Conservation (phyloP, 2,329 filamentous ascomycete genomes). For the Cryphonectria naterciae region DNA sequence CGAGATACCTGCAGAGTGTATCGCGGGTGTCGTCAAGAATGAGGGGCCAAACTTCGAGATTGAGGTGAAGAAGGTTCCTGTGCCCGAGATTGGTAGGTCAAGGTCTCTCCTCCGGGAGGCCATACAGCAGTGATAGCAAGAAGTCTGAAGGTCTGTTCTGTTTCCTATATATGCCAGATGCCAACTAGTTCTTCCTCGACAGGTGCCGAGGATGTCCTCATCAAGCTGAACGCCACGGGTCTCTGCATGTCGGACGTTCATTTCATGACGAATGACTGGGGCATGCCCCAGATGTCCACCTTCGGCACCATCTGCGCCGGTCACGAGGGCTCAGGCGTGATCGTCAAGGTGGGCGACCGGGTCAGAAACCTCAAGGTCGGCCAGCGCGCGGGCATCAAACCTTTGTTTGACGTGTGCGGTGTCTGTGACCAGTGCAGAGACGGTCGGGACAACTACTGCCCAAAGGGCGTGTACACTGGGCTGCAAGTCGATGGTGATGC, state of each 20-base stretch:
- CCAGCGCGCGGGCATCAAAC: slow-evolving; percentile 46
- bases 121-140: background rate
- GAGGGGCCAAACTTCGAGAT: slow-evolving; percentile 18
- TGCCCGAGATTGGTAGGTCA: slow-evolving; percentile 19
- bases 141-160: background rate
- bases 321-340: slow-evolving; percentile 45
- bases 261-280: slow-evolving; percentile 31
- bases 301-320: slow-evolving; percentile 34
- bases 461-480: slow-evolving; percentile 27
- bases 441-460: slow-evolving; percentile 42
- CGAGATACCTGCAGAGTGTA: slow-evolving; percentile 14
- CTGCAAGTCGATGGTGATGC: slow-evolving; percentile 24
- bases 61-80: slow-evolving; percentile 20
- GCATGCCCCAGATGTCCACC: slow-evolving; percentile 25
- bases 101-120: background rate
- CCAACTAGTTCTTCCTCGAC: slow-evolving; percentile 5
- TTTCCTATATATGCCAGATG: background rate
- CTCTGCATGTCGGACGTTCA: slow-evolving; percentile 32
- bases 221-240: slow-evolving; percentile 30
- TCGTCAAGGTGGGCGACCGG: slow-evolving; percentile 40
- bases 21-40: slow-evolving; percentile 20
- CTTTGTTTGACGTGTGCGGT: slow-evolving; percentile 38
- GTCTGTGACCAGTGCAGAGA: slow-evolving; percentile 41
- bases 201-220: slow-evolving; percentile 31
- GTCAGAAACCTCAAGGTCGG: slow-evolving; percentile 40